A percentile compares a stretch with the other conserved stretches of the same genome.
These are phyloP conservation scores for Larix kaempferi DNA, from an alignment of 75 land plant genomes.

Conservation along the genomic window DNA sequence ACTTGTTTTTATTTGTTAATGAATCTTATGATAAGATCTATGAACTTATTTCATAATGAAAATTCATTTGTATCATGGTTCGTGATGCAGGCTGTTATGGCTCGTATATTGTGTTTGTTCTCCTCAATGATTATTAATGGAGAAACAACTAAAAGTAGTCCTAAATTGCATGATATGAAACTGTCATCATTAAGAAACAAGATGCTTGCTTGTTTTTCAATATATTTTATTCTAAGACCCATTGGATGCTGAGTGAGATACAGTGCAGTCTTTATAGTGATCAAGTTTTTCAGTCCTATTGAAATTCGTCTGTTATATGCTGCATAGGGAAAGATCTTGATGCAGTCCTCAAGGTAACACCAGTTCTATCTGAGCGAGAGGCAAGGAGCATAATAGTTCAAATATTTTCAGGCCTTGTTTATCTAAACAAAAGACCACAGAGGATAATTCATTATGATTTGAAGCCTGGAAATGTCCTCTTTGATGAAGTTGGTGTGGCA, in stretches of 20 bases:
- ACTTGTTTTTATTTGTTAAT: neutral
- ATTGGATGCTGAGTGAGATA: neutral
- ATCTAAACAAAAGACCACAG: constrained; percentile 86
- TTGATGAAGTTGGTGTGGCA: constrained; percentile 92
- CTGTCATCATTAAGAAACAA: neutral
- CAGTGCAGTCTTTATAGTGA: neutral
- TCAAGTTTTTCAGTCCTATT: neutral
- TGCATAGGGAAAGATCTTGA: constrained; percentile 93
- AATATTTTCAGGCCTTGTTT: constrained; percentile 94
- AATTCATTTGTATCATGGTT: neutral
- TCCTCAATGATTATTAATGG: neutral
- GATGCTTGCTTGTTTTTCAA: neutral
- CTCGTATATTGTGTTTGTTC: neutral
- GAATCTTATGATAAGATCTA: neutral
- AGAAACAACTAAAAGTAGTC: neutral
- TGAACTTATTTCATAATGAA: neutral
- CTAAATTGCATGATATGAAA: neutral
- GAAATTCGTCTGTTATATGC: neutral
- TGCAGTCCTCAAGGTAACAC: constrained; percentile 86
- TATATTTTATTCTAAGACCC: neutral
- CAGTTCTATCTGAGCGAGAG: constrained; percentile 86
- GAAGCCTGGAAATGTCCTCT: constrained; percentile 96
- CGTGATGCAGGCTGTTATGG: neutral
- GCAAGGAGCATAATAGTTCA: constrained; percentile 91
- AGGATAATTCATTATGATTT: constrained; percentile 96